Conservation (phyloP, 257 asterid species). For the Cordia subcordata region DNA sequence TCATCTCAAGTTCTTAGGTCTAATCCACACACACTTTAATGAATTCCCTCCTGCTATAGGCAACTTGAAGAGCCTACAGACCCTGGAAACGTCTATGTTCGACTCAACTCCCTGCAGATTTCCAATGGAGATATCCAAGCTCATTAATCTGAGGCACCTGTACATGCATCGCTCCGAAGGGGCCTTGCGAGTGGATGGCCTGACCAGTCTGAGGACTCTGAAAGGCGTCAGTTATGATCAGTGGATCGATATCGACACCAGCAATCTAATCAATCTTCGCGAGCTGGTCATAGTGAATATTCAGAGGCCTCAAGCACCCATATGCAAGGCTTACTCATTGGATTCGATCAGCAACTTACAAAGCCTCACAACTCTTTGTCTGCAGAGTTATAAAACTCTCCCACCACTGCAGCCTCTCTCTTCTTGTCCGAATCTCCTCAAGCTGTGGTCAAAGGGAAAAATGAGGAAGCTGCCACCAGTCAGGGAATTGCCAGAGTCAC, state of each 20-base stretch:
- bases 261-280: slow-evolving; percentile 6
- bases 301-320: too few species aligned
- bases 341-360: slow-evolving; percentile 4
- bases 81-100: not conserved
- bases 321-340: not conserved
- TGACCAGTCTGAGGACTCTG: slow-evolving; percentile 6
- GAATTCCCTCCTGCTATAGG: slow-evolving; percentile 6
- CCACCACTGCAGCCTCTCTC: slow-evolving; percentile 5
- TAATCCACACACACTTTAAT: not conserved
- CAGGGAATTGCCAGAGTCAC: not conserved
- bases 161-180: not conserved
- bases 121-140: not conserved
- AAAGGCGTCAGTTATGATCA: slow-evolving; percentile 4
- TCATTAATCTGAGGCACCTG: slow-evolving; percentile 9
- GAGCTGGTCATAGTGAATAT: not conserved
- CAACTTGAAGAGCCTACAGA: not conserved
- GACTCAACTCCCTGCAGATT: not conserved
- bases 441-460: slow-evolving; percentile 1
- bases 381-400: not conserved
- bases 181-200: not conserved
- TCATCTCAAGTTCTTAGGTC: slow-evolving; percentile 12
- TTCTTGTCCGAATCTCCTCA: slow-evolving; percentile 7
- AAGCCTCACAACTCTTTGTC: slow-evolving; percentile 5
- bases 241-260: slow-evolving; percentile 9
- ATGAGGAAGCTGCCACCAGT: not conserved